Evolutionary conservation across 352 stramenopile genomes (phyloP).

Genomic region (Blastocystis sp.): DNA sequence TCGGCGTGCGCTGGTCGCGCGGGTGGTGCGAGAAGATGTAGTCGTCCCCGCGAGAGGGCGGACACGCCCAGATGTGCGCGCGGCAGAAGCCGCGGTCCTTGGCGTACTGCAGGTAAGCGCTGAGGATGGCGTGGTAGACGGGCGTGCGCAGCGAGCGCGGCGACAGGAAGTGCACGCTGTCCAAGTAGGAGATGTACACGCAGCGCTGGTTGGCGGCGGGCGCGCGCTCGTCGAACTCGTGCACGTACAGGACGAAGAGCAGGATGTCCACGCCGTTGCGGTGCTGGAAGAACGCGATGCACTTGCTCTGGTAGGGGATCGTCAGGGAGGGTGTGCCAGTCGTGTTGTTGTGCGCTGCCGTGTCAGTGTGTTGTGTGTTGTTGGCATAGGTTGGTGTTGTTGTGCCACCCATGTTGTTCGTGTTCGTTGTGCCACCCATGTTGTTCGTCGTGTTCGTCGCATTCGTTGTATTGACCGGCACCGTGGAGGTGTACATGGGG

Average conservation of each 20-base stretch:
- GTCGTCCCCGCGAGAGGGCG: conserved; percentile 81
- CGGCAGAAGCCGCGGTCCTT: conserved; percentile 83
- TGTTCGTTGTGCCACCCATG: too few relatives aligned
- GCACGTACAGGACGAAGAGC: conserved; percentile 84
- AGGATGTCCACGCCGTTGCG: conserved; percentile 82
- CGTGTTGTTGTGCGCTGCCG: too few relatives aligned
- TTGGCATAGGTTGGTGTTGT: too few relatives aligned
- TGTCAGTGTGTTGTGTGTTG: too few relatives aligned
- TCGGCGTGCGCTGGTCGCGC: conserved; percentile 84
- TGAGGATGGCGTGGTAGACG: conserved; percentile 84
- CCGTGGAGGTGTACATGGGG: conserved; percentile 12
- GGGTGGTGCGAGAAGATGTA: conserved; percentile 87
- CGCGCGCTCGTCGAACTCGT: conserved; percentile 79
- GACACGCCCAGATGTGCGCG: conserved; percentile 85
- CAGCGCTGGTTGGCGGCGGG: conserved; percentile 78
- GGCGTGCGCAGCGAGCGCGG: conserved; percentile 82
- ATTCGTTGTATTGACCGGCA: too few relatives aligned
- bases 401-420: too few relatives aligned
- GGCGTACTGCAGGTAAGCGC: conserved; percentile 82
- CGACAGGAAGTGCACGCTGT: conserved; percentile 79
- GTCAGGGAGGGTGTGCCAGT: neutral
- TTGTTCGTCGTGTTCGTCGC: too few relatives aligned
- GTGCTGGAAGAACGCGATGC: conserved; percentile 85
- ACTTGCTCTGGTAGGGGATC: conserved; percentile 72
- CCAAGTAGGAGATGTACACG: conserved; percentile 77